phyloP scores from a whole-genome alignment of 2,329 filamentous ascomycete genomes.

The Phoma sp. region DNA sequence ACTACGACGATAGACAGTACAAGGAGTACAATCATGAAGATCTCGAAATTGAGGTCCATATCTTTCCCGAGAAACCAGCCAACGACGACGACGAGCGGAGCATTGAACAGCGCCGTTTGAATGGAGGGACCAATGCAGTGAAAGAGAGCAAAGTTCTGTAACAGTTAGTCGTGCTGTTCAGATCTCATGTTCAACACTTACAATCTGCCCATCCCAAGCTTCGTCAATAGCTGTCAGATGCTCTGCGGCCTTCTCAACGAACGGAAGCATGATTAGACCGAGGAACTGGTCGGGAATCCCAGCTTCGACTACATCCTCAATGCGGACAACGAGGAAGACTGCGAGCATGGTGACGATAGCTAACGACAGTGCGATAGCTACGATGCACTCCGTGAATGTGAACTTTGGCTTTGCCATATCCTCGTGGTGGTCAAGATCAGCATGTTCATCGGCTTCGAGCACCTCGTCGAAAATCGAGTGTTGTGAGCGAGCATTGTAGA shows the following conservation, averaged over 20 bases:
- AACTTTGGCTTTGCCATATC: slow-evolving; percentile 70
- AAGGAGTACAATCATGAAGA: slow-evolving; percentile 83
- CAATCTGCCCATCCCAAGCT: slow-evolving; percentile 79
- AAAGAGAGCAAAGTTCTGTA: slow-evolving; percentile 75
- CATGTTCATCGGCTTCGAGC: slow-evolving; percentile 72
- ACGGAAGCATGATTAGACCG: slow-evolving; percentile 76
- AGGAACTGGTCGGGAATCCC: slow-evolving; percentile 61
- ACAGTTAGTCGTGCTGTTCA: background rate
- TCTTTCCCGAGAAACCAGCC: slow-evolving; percentile 75
- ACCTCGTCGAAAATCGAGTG: slow-evolving; percentile 79
- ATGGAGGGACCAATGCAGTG: slow-evolving; percentile 87
- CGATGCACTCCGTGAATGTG: slow-evolving; percentile 73
- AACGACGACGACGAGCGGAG: slow-evolving; percentile 80
- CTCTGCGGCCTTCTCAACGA: slow-evolving; percentile 87
- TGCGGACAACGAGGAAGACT: slow-evolving; percentile 75
- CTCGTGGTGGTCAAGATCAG: slow-evolving; percentile 67
- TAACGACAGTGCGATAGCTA: slow-evolving; percentile 70
- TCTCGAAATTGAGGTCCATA: slow-evolving; percentile 84
- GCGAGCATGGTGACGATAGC: slow-evolving; percentile 75
- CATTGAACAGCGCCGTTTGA: slow-evolving; percentile 88
- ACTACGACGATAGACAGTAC: slow-evolving; percentile 86
- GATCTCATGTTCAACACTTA: slow-evolving; percentile 6
- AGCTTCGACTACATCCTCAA: slow-evolving; percentile 65
- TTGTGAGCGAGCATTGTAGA: slow-evolving; percentile 76
- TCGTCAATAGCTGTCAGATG: slow-evolving; percentile 84